These are phyloP conservation scores for Talaromyces sp. DNA, from an alignment of 2,329 filamentous ascomycete genomes.

Conservation along the genomic window DNA sequence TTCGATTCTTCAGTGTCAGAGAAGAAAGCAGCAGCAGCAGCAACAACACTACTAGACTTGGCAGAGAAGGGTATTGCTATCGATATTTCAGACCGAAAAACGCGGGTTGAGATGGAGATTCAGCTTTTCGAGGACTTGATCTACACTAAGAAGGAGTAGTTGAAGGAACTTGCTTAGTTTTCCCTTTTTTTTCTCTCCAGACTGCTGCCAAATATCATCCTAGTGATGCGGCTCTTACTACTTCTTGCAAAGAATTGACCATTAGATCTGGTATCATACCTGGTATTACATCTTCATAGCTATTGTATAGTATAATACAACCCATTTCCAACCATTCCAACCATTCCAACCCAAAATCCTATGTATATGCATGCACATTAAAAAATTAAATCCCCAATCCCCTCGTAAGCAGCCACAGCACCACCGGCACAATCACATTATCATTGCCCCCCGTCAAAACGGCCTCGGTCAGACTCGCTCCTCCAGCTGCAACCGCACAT, in stretches of 20 bases:
- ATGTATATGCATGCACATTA: neutral
- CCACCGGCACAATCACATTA: slow-evolving; percentile 92
- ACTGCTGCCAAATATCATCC: neutral
- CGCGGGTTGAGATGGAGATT: neutral
- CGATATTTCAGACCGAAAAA: neutral
- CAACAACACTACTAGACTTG: no score
- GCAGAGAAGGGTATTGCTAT: no score
- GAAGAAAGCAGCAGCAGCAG: no score
- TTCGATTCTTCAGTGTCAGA: no score
- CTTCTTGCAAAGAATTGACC: no score
- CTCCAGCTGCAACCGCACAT: slow-evolving; percentile 64
- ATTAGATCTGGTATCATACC: neutral
- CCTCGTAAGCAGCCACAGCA: slow-evolving; percentile 87
- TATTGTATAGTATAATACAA: neutral
- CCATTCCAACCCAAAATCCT: neutral
- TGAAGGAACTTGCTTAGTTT: neutral
- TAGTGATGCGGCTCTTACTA: neutral
- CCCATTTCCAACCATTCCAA: no score
- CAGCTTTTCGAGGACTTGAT: neutral
- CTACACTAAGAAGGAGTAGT: neutral
- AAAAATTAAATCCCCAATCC: slow-evolving; percentile 37
- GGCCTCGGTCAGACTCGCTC: slow-evolving; percentile 88
- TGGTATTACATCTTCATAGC: neutral
- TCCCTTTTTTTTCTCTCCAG: neutral
- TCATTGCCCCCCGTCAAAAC: slow-evolving; percentile 96